These are phyloP conservation scores for Leavenworthia alabamica DNA, from an alignment of 345 rosid genomes.

Conservation along the genomic window DNA sequence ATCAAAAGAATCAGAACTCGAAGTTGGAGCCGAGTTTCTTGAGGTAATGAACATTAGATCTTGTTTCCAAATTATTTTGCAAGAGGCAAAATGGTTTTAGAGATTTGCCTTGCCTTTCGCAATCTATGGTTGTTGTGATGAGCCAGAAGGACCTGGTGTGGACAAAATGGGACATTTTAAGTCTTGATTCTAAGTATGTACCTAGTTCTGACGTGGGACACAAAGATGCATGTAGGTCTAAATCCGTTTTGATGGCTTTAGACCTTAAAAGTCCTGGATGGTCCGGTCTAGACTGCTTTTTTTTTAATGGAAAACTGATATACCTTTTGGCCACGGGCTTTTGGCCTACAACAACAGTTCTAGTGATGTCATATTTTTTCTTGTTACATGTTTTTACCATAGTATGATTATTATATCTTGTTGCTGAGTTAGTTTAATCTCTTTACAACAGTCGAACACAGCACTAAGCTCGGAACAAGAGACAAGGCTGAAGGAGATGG, in stretches of 20 bases:
- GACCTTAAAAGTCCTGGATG: neutral
- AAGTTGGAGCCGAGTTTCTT: slow-evolving; percentile 71
- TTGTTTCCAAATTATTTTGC: neutral
- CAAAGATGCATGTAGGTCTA: neutral
- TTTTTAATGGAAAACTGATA: neutral
- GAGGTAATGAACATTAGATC: slow-evolving; percentile 39
- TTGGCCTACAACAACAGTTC: neutral
- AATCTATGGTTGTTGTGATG: slow-evolving; percentile 9
- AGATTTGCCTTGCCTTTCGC: slow-evolving; percentile 13
- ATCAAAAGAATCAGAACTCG: slow-evolving; percentile 48
- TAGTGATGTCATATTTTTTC: neutral
- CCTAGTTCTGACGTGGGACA: neutral
- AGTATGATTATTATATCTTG: neutral
- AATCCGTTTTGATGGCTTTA: neutral
- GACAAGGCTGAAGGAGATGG: slow-evolving; percentile 83
- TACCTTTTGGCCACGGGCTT: neutral
- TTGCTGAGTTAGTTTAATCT: neutral
- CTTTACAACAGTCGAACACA: slow-evolving; percentile 67
- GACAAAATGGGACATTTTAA: neutral
- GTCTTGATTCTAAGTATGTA: neutral
- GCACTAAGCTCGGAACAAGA: slow-evolving; percentile 69
- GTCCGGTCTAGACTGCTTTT: neutral
- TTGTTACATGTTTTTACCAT: neutral
- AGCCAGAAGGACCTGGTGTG: neutral
- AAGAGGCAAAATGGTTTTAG: slow-evolving; percentile 11